These are phyloP conservation scores for Entonaema liquescens DNA, from an alignment of 495 filamentous ascomycete genomes.

Conservation along the genomic window DNA sequence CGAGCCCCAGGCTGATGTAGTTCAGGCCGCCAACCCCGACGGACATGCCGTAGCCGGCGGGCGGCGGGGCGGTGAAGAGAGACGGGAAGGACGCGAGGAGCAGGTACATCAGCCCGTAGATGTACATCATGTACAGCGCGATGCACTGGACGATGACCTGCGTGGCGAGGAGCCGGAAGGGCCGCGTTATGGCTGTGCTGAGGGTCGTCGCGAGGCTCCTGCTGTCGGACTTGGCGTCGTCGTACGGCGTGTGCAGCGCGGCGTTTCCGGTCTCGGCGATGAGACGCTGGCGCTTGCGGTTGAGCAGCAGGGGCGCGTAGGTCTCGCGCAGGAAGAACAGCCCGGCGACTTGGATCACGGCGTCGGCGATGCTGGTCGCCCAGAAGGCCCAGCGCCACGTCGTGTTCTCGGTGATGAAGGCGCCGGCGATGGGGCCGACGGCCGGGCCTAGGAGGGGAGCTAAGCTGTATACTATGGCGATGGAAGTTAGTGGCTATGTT, in stretches of 20 bases:
- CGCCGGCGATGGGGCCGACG: conserved; percentile 69
- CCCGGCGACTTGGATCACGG: conserved; percentile 67
- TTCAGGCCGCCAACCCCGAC: conserved; percentile 71
- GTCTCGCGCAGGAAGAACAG: conserved; percentile 76
- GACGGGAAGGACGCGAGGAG: conserved; percentile 72
- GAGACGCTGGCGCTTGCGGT: conserved; percentile 63
- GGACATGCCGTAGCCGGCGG: conserved; percentile 64
- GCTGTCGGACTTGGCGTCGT: conserved; percentile 50
- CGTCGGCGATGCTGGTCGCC: conserved; percentile 68
- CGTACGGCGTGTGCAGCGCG: conserved; percentile 69
- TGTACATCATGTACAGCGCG: conserved; percentile 62
- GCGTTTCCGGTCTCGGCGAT: conserved; percentile 71
- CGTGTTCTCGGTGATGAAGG: conserved; percentile 72
- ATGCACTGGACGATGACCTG: conserved; percentile 67
- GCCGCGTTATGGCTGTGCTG: conserved; percentile 58
- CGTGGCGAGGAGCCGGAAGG: conserved; percentile 66
- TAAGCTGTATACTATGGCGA: conserved; percentile 63
- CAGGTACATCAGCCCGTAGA: conserved; percentile 79
- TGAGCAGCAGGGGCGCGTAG: conserved; percentile 70
- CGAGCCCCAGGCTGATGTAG: conserved; percentile 73
- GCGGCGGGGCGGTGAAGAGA: conserved; percentile 61
- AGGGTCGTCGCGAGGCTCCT: conserved; percentile 54
- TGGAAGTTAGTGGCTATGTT: background rate
- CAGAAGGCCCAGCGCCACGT: conserved; percentile 79
- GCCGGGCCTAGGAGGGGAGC: conserved; percentile 72